Evolutionary conservation across 345 rosid species (phyloP).

Genomic region (Lepidium aucheri): DNA sequence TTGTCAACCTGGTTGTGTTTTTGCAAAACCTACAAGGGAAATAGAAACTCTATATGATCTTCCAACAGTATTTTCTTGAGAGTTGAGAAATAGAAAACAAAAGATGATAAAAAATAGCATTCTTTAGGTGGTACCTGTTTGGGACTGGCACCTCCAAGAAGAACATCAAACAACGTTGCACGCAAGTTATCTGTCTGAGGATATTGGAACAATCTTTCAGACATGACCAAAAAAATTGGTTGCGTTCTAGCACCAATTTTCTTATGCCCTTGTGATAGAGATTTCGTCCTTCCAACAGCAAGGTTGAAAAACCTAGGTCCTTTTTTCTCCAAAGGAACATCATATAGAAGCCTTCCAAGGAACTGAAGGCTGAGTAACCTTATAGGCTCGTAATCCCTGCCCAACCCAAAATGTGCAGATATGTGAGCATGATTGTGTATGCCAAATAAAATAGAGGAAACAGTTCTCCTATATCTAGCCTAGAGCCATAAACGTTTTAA

Average conservation of each 20-base stretch:
- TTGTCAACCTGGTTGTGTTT: conserved; percentile 56
- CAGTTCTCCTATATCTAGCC: neutral
- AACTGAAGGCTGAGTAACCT: conserved; percentile 94
- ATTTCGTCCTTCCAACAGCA: conserved; percentile 64
- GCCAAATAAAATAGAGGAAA: conserved; percentile 1
- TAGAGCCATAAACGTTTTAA: neutral
- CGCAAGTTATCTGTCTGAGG: conserved; percentile 80
- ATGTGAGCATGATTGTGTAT: neutral
- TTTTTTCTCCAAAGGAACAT: conserved; percentile 79
- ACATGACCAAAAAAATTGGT: conserved; percentile 62
- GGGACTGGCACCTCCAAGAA: conserved; percentile 99
- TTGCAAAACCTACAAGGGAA: conserved; percentile 62
- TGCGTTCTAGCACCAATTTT: conserved; percentile 49
- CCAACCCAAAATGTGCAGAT: neutral
- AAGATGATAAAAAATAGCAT: neutral
- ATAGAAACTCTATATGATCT: neutral
- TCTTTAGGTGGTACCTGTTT: conserved; percentile 58
- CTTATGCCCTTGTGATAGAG: conserved; percentile 53
- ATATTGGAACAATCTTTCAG: conserved; percentile 70
- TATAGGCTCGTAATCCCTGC: conserved; percentile 83
- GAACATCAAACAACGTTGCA: conserved; percentile 88
- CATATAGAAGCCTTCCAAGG: conserved; percentile 83
- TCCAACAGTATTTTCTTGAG: conserved; percentile 4
- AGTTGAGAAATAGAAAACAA: conserved; percentile 1
- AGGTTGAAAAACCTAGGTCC: conserved; percentile 74